Conservation (phyloP, 169 alveolate genomes). For the Plasmodium berghei region DNA sequence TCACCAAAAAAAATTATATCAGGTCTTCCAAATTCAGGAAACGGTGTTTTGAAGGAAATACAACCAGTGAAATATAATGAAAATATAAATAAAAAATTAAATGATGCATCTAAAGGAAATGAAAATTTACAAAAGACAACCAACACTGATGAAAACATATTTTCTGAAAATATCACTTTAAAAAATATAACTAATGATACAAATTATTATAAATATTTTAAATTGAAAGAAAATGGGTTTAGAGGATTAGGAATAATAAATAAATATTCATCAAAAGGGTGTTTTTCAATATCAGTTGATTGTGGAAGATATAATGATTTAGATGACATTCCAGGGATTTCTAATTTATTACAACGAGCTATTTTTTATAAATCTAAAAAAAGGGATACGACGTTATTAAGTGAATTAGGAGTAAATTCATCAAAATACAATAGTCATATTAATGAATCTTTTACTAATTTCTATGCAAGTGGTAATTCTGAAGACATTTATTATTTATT, state of each 20-base stretch:
- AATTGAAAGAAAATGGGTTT: slow-evolving; percentile 67
- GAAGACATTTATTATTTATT: slow-evolving; percentile 63
- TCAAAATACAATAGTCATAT: slow-evolving; percentile 44
- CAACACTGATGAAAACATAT: slow-evolving; percentile 30
- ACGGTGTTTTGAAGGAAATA: slow-evolving; percentile 16
- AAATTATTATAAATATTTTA: slow-evolving; percentile 57
- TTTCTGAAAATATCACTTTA: slow-evolving; percentile 45
- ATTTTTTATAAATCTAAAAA: slow-evolving; percentile 74
- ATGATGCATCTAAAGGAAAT: slow-evolving; percentile 18
- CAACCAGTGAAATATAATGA: slow-evolving; percentile 38
- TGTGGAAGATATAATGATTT: slow-evolving; percentile 77
- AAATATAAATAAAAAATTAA: slow-evolving; percentile 18
- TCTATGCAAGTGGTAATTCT: slow-evolving; percentile 48
- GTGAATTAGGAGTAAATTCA: slow-evolving; percentile 64
- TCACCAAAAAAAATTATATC: slow-evolving; percentile 6
- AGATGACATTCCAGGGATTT: slow-evolving; percentile 71
- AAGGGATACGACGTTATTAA: slow-evolving; percentile 66
- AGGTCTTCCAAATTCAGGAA: slow-evolving; percentile 11
- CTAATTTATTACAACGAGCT: slow-evolving; percentile 52
- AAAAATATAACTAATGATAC: slow-evolving; percentile 53
- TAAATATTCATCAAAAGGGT: slow-evolving; percentile 69
- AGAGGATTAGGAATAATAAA: slow-evolving; percentile 75
- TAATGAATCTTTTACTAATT: slow-evolving; percentile 49
- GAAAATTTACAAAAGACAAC: slow-evolving; percentile 13
- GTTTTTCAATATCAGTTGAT: slow-evolving; percentile 69